Percentiles rank a stretch among this genome's conserved stretches.
phyloP scores from a whole-genome alignment of 805 yeast species.

The Lipomyces sp. region DNA sequence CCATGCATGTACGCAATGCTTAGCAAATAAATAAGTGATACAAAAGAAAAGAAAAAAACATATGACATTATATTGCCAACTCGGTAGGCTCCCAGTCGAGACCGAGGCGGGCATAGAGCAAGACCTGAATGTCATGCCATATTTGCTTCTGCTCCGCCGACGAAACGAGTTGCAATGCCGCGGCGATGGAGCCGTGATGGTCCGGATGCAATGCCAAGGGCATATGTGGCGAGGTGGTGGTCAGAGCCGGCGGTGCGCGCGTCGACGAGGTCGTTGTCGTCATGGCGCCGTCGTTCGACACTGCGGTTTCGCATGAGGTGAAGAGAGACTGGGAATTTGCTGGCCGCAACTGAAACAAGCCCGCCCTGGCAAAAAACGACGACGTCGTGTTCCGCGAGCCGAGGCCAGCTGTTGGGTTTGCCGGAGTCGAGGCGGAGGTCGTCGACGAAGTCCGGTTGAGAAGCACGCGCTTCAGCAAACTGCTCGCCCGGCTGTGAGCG shows the following conservation, averaged over 20 bases:
- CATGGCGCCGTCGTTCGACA: too few species aligned
- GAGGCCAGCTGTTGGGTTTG: constrained; percentile 1
- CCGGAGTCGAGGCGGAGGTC: neutral
- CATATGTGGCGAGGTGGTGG: neutral
- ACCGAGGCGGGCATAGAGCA: constrained; percentile 56
- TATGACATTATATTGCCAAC: too few species aligned
- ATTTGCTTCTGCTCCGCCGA: constrained; percentile 56
- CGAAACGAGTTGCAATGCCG: constrained; percentile 36
- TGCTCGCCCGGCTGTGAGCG: constrained; percentile 5
- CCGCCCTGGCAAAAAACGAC: constrained; percentile 8
- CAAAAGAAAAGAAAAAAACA: too few species aligned
- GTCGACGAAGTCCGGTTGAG: constrained; percentile 12
- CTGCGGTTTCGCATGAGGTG: too few species aligned
- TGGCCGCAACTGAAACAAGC: too few species aligned
- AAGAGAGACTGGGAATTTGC: too few species aligned
- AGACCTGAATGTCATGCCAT: constrained; percentile 64
- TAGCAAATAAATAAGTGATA: too few species aligned
- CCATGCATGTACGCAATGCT: constrained; percentile 78
- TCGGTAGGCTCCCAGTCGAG: constrained; percentile 51
- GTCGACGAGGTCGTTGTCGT: too few species aligned
- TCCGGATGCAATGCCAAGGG: neutral
- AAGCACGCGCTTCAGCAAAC: constrained; percentile 15
- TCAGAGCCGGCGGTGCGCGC: neutral
- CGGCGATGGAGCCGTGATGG: neutral
- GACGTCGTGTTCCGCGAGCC: neutral